Conservation (phyloP, 83 land plant genomes). For the Larix sibirica region DNA sequence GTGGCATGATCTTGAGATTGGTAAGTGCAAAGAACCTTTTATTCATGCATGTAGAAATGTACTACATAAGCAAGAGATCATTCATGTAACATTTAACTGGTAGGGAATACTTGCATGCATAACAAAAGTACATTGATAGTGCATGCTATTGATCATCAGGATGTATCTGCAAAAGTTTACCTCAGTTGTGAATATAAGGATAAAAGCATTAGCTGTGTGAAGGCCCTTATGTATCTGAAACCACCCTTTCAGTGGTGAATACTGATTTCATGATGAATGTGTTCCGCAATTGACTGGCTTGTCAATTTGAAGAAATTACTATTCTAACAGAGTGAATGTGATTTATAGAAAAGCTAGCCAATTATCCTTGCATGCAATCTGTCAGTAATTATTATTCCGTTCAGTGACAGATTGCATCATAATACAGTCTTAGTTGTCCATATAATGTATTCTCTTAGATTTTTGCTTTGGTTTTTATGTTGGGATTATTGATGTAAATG, state of each 20-base stretch:
- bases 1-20: slow-evolving; percentile 76
- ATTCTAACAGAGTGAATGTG: neutral
- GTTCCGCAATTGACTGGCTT: too few species aligned
- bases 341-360: neutral
- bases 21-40: slow-evolving; percentile 18
- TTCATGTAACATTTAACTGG: neutral
- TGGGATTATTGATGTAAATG: neutral
- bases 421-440: neutral
- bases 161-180: neutral
- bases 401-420: neutral
- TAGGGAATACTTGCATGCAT: neutral
- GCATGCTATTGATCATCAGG: neutral
- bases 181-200: neutral
- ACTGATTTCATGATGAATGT: too few species aligned
- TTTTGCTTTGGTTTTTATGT: neutral
- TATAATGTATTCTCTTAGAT: too few species aligned
- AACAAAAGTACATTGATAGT: neutral
- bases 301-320: neutral
- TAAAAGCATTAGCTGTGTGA: neutral
- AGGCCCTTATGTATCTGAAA: neutral
- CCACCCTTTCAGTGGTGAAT: neutral
- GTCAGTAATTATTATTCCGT: too few species aligned
- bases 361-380: neutral
- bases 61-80: neutral
- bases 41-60: neutral